Evolutionary conservation across 1,284 basidiomycete genomes (phyloP), one percentile per base, ranked within the genome.

Genomic region (Termitomyces sp.): DNA sequence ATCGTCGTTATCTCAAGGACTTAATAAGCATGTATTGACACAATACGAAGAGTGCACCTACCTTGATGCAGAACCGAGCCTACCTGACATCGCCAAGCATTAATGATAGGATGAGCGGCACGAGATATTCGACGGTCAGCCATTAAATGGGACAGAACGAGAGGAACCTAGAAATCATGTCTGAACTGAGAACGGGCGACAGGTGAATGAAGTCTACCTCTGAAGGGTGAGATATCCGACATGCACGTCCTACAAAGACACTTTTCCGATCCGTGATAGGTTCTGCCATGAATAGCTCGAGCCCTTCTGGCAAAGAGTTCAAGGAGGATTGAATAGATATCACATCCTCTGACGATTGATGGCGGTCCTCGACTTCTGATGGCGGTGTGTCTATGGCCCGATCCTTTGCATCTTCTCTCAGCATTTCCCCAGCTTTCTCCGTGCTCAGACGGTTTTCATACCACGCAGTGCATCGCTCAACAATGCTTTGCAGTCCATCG

Each of bases 51-150:
- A 38, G 19, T 26, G 33, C 0, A 44, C 34, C 21, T 40, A 87
- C 89, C 88, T 78, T 91, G 87, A 63, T 91, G 85, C 24, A 90
- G 68, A 3, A 83, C 66, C 46, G 68, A 76, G 46, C 83, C 83
- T 2, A 83, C 76, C 61, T 81, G 80, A 72, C 88, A 90, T 57
- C 87, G 75, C 88, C 88, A 96, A 33, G 93, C 92, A 61, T 93
- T 88, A 49, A 96, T 95, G 34, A 89, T 80, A 4, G 93, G 93
- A 72, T 95, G 92, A 0, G 91, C 84, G 0, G 93, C 93, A 21
- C 88, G 78, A 28, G 86, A 74, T 65, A 89, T 83, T 41, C 81
- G 78, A 49, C 82, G 71, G 66, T 95, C 91, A 5, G 81, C 77
- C 73, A 90, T 76, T 18, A 95, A 69, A 63, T 88, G 77, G 4